Conservation (phyloP, 768 basidiomycete genomes). For the Daedaleopsis sinensis region DNA sequence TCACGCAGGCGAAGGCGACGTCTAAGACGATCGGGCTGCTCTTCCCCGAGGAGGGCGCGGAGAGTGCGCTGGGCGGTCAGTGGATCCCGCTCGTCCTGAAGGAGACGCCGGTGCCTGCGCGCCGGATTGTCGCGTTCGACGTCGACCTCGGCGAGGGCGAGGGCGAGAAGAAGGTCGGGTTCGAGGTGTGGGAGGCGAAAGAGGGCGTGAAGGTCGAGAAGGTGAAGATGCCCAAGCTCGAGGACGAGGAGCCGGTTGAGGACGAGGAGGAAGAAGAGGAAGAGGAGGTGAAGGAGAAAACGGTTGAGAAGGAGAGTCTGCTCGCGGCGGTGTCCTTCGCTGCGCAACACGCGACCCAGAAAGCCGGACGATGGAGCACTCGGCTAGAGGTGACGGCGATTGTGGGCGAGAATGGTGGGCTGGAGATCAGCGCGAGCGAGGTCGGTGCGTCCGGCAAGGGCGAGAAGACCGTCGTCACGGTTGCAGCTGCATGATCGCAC, state of each 20-base stretch:
- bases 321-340: constrained; percentile 42
- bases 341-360: constrained; percentile 41
- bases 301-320: constrained; percentile 54
- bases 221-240: constrained; percentile 47
- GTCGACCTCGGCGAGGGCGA: constrained; percentile 48
- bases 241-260: constrained; percentile 48
- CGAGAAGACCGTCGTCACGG: constrained; percentile 34
- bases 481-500: constrained; percentile 19
- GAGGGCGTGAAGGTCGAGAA: constrained; percentile 70
- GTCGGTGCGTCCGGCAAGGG: constrained; percentile 37
- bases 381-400: constrained; percentile 50
- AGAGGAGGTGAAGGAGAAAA: constrained; percentile 65
- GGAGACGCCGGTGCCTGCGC: constrained; percentile 72
- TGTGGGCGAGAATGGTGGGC: constrained; percentile 35
- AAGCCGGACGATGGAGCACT: constrained; percentile 53
- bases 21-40: constrained; percentile 65
- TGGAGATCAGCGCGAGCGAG: constrained; percentile 45
- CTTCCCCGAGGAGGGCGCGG: constrained; percentile 55
- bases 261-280: constrained; percentile 57
- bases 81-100: constrained; percentile 69
- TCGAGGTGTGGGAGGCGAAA: constrained; percentile 79
- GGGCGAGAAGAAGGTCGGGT: constrained; percentile 50
- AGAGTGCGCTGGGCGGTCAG: constrained; percentile 54
- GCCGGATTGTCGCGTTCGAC: constrained; percentile 61
- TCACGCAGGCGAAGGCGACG: constrained; percentile 55